Percentiles rank a stretch among this genome's conserved stretches.
phyloP scores from a whole-genome alignment of 2,329 filamentous ascomycete species.

The Fusarium sp. region DNA sequence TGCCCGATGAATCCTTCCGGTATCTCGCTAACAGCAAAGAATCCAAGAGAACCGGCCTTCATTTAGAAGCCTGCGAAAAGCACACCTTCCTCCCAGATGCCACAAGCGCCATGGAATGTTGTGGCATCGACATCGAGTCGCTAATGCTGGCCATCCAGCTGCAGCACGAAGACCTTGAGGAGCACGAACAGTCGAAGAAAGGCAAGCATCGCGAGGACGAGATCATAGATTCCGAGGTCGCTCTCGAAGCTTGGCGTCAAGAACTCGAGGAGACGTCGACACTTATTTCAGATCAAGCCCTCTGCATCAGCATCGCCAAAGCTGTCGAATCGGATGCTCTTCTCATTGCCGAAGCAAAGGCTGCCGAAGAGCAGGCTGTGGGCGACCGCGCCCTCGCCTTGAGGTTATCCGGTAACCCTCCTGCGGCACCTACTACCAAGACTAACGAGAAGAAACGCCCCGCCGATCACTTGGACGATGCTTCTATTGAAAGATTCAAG shows the following conservation, averaged over 20 bases:
- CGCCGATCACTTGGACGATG: neutral
- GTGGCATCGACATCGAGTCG: neutral
- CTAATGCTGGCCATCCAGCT: conserved; percentile 16
- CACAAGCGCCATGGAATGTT: neutral
- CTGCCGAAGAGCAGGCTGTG: neutral
- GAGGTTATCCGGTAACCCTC: neutral
- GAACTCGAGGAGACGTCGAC: neutral
- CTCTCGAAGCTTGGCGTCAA: neutral
- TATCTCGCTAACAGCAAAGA: neutral
- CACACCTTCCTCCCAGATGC: neutral
- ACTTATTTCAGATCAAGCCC: neutral
- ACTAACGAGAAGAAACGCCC: neutral
- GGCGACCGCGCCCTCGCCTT: conserved; percentile 3
- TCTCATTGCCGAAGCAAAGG: neutral
- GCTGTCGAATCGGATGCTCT: conserved; percentile 6
- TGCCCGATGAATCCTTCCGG: neutral
- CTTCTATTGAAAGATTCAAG: neutral
- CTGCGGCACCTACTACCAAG: neutral
- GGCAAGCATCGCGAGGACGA: conserved; percentile 19
- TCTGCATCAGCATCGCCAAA: conserved; percentile 17
- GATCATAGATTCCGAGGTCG: neutral
- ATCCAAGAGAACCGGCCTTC: neutral
- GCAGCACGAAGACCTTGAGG: conserved; percentile 6
- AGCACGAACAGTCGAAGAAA: neutral
- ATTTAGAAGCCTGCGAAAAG: neutral